Evolutionary conservation across 257 asterid genomes (phyloP), one percentile per base, ranked within the genome.

Genomic region (Orobanche coerulescens): DNA sequence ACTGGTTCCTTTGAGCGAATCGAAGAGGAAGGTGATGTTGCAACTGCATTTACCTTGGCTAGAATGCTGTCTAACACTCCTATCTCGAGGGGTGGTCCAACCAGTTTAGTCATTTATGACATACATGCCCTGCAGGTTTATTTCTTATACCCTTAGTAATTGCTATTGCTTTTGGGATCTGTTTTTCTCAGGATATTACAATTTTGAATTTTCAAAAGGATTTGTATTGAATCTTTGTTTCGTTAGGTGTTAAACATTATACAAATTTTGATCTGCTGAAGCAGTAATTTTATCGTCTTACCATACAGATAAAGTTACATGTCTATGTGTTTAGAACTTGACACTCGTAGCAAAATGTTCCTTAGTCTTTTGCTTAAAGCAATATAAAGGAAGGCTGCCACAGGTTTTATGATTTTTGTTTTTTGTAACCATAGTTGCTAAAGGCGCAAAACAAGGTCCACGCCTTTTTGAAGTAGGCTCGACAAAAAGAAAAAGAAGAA

Each of bases 1-100:
- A 90, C 96, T 24, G 97, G 96, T 64, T 81, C 96, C 43, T 90
- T 90, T 65, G 97, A 90, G 71, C 76, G 97, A 53, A 77, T 85
- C 62, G 97, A 90, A 73, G 97, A 87, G 85, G 96, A 90, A 72
- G 97, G 97, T 25, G 96, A 90, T 73, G 96, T 90, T 4, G 97
- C 97, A 28, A 90, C 96, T 64, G 96, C 96, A 1, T 90, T 85
- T 73, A 90, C 97, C 58, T 78, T 90, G 95, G 97, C 97, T 66
- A 80, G 97, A 73, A 85, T 90, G 82, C 73, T 90, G 23, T 90
- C 97, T 13, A 85, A 88, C 68, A 82, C 75, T 71, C 97, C 96
- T 58, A 75, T 85, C 65, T 83, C 97, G 10, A 84, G 96, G 77
- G 97, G 97, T 39, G 97, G 96, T 67, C 97, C 97, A 0, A 87